Evolutionary conservation across 345 rosid genomes (phyloP).

Genomic region (Adansonia digitata): DNA sequence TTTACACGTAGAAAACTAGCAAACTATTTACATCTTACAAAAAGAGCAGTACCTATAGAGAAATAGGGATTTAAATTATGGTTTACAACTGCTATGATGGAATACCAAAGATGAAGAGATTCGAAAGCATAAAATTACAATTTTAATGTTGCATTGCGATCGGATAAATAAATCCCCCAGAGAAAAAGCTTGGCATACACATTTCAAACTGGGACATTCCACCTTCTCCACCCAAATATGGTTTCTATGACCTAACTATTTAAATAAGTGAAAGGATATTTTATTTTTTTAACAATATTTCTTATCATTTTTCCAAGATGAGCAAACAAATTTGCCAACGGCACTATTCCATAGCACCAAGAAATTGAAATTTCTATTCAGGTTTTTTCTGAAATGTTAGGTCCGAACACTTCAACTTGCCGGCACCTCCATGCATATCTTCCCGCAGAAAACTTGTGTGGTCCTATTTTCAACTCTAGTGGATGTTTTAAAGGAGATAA

Average conservation of each 20-base stretch:
- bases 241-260: neutral
- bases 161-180: no score
- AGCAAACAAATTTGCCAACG: constrained; percentile 23
- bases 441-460: constrained; percentile 32
- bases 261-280: constrained; percentile 4
- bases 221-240: neutral
- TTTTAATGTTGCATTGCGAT: no score
- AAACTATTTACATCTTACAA: neutral
- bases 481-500: constrained; percentile 19
- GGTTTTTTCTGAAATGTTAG: neutral
- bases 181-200: neutral
- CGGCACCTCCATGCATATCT: constrained; percentile 21
- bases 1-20: neutral
- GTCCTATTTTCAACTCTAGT: constrained; percentile 30
- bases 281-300: neutral
- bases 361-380: neutral
- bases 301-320: constrained; percentile 5
- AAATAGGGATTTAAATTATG: neutral
- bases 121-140: no score
- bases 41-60: neutral
- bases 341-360: neutral
- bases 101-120: no score
- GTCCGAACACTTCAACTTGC: constrained; percentile 22
- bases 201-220: constrained; percentile 17
- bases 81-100: no score